A percentile compares a stretch with the other conserved stretches of the same genome.
Evolutionary conservation across 2,329 filamentous ascomycete genomes (phyloP).

Genomic region (Hypoxylon sp.): DNA sequence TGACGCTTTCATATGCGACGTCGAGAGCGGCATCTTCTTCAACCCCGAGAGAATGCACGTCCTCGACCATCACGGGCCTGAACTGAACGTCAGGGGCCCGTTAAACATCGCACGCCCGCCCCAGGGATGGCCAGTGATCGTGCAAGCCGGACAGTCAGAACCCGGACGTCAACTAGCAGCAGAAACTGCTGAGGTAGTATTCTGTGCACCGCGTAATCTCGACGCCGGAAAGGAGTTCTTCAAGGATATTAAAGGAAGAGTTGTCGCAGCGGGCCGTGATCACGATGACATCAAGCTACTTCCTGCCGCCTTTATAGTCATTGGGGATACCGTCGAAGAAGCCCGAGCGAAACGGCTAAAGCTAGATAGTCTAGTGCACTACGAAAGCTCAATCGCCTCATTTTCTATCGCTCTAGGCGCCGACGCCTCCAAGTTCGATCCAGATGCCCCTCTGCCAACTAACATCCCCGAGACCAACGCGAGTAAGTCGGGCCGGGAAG

Average conservation of each 20-base stretch:
- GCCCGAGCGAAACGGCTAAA: constrained; percentile 64
- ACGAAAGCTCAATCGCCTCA: constrained; percentile 68
- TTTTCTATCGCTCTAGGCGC: constrained; percentile 64
- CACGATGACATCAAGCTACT: constrained; percentile 66
- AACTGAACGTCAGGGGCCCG: constrained; percentile 63
- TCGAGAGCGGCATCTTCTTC: constrained; percentile 64
- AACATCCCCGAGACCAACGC: constrained; percentile 69
- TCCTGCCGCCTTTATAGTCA: constrained; percentile 65
- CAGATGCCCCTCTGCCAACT: constrained; percentile 63
- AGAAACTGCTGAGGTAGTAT: constrained; percentile 68
- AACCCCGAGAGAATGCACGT: constrained; percentile 68
- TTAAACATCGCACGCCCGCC: constrained; percentile 68
- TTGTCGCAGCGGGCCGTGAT: constrained; percentile 61
- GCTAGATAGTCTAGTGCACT: constrained; percentile 67
- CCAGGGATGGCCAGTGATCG: constrained; percentile 70
- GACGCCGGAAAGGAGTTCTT: constrained; percentile 64
- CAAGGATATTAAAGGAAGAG: constrained; percentile 66
- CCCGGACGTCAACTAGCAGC: constrained; percentile 66
- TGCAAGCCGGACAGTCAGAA: constrained; percentile 69
- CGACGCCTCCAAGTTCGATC: constrained; percentile 65
- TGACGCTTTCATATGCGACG: constrained; percentile 67
- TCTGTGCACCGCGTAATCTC: constrained; percentile 65
- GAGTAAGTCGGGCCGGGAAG: constrained; percentile 64
- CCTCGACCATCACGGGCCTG: constrained; percentile 65
- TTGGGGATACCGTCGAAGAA: constrained; percentile 65